A percentile compares a stretch with the other conserved stretches of the same genome.
These are phyloP conservation scores for Podila epicladia DNA, from an alignment of 192 early-diverging fungal genomes.

Conservation along the genomic window DNA sequence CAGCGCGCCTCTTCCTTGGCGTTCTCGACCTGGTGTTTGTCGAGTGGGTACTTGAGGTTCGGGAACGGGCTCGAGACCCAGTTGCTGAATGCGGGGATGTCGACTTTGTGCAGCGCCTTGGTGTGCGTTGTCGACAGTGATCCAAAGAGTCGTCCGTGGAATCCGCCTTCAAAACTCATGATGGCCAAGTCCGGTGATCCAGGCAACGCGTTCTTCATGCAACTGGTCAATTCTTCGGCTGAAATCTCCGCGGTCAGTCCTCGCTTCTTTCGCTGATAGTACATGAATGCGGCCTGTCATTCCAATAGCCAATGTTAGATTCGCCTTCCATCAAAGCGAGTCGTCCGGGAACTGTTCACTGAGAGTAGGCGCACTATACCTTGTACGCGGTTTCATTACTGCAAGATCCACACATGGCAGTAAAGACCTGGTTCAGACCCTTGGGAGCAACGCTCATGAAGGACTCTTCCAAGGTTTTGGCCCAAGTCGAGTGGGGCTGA, in stretches of 20 bases:
- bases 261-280: constrained; percentile 62
- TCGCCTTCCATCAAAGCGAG: too few species aligned
- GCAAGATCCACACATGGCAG: constrained; percentile 77
- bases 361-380: constrained; percentile 3
- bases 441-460: constrained; percentile 74
- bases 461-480: constrained; percentile 62
- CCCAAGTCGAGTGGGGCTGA: constrained; percentile 71
- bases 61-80: constrained; percentile 67
- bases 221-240: constrained; percentile 55
- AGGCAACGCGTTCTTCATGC: constrained; percentile 73
- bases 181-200: constrained; percentile 73
- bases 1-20: constrained; percentile 65
- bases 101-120: constrained; percentile 79
- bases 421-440: constrained; percentile 76
- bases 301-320: too few species aligned
- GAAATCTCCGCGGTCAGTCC: constrained; percentile 48
- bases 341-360: too few species aligned
- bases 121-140: constrained; percentile 72
- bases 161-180: constrained; percentile 69
- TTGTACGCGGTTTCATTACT: constrained; percentile 82
- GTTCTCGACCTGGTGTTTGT: constrained; percentile 67
- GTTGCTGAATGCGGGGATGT: constrained; percentile 72
- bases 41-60: constrained; percentile 70
- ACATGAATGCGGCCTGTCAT: constrained; percentile 70
- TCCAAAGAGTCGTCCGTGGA: constrained; percentile 79